Base-by-base conservation (phyloP, 768 basidiomycete species). In the Ramaria sp. region DNA sequence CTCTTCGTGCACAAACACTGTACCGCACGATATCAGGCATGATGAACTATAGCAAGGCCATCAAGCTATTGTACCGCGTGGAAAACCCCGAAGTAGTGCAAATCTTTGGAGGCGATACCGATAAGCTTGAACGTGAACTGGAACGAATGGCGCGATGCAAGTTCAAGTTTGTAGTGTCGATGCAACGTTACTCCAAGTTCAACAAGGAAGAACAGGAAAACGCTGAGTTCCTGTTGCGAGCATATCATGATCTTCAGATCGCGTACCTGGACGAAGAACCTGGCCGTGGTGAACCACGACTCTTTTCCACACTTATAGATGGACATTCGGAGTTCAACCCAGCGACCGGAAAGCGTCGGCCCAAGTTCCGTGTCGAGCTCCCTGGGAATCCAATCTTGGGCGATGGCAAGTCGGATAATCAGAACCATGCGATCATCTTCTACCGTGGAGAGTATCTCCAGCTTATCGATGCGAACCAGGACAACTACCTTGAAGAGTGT, bases 1-100 rank as follows among this genome's bases (percentile, higher is more conserved):
- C 95, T 5, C 81, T 99, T 9, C 91, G 96, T 54, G 96, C 96
- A 17, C 96, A 99, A 75, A 99, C 96, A 1, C 81, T 99, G 19
- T 98, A 99, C 69, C 84, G 96, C 62, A 99, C 96, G 13, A 95
- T 99, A 17, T 97, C 96, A 37, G 96, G 96, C 52, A 97, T 99
- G 91, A 98, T 98, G 96, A 99, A 99, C 74, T 98, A 99, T 70
- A 84, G 90, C 62, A 99, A 99, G 75, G 96, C 96, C 12, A 98
- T 99, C 82, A 99, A 99, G 69, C 75, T 99, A 37, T 80, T 99
- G n/a, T 95, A 98, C 70, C 91, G 95, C 57, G 96, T 99, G 43
- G 96, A 99, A 75, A 98, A 98, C 73, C 96, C 96, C 7, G 96
- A 99, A 70, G 90, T 99, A 49, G 96, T 99, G 17, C 95, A 98